A percentile compares a stretch with the other conserved stretches of the same genome.
Evolutionary conservation across 495 filamentous ascomycete species (phyloP).

Genomic region (Penicillium alfredii): DNA sequence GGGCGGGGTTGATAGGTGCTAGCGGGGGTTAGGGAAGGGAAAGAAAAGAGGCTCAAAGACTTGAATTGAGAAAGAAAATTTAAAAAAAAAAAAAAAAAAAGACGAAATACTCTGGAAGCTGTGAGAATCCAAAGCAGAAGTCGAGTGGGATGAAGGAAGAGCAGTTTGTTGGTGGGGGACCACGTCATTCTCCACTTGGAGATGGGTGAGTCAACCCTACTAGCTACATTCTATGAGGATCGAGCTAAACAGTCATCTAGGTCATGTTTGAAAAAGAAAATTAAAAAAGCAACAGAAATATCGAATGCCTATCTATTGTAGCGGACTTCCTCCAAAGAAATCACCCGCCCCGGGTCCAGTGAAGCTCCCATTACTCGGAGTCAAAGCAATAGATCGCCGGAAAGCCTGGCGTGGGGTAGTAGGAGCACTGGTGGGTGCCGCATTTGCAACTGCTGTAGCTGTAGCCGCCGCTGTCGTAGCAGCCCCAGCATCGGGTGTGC

Average conservation of each 20-base stretch:
- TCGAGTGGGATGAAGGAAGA: neutral
- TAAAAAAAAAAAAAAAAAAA: neutral
- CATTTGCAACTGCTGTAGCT: slow-evolving; percentile 3
- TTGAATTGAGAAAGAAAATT: too few relatives aligned
- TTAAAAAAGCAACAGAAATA: neutral
- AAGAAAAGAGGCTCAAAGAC: too few relatives aligned
- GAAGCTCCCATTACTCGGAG: slow-evolving; percentile 43
- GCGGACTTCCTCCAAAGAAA: slow-evolving; percentile 40
- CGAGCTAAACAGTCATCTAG: neutral
- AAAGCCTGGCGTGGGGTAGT: slow-evolving; percentile 42
- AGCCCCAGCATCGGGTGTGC: slow-evolving; percentile 27
- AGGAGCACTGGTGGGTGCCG: slow-evolving; percentile 31
- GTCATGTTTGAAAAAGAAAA: neutral
- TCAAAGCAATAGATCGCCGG: slow-evolving; percentile 41
- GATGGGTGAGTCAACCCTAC: slow-evolving; percentile 3
- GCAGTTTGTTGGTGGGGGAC: slow-evolving; percentile 9
- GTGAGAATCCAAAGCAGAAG: slow-evolving; percentile 1
- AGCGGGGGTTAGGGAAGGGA: too few relatives aligned
- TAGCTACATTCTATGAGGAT: too few relatives aligned
- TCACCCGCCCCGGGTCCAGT: slow-evolving; percentile 36
- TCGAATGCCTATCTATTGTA: slow-evolving; percentile 26
- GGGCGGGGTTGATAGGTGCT: slow-evolving; percentile 1
- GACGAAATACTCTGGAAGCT: neutral
- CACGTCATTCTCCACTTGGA: slow-evolving; percentile 38
- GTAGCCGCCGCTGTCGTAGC: slow-evolving; percentile 5